These are phyloP conservation scores for Pleurotus sapidus DNA, from an alignment of 768 basidiomycete genomes.

Conservation along the genomic window DNA sequence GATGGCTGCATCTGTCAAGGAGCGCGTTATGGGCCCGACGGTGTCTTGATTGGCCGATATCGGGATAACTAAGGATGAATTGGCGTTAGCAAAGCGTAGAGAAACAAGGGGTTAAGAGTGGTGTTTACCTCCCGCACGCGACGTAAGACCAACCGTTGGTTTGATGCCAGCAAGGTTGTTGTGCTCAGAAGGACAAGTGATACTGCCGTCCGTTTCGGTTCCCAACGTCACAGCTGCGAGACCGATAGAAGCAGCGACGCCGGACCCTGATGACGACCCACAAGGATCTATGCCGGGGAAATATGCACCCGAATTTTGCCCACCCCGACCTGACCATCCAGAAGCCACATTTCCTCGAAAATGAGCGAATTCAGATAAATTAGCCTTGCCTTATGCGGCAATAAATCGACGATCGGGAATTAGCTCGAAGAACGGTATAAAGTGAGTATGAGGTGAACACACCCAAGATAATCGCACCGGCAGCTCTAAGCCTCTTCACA, in stretches of 20 bases:
- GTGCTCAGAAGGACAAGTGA: slow-evolving; percentile 46
- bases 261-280: slow-evolving; percentile 62
- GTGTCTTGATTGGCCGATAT: slow-evolving; percentile 58
- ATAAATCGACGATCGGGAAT: too few relatives aligned
- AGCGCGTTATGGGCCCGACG: slow-evolving; percentile 54
- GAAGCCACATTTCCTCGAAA: slow-evolving; percentile 44
- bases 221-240: slow-evolving; percentile 44
- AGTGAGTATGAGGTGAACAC: not conserved
- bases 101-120: not conserved
- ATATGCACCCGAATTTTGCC: slow-evolving; percentile 49
- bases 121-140: slow-evolving; percentile 51
- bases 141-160: slow-evolving; percentile 58
- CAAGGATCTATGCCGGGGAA: slow-evolving; percentile 51
- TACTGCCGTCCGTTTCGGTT: slow-evolving; percentile 53
- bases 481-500: slow-evolving; percentile 30
- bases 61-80: slow-evolving; percentile 41
- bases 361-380: slow-evolving; percentile 53
- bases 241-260: slow-evolving; percentile 49
- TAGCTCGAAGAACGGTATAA: too few relatives aligned
- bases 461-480: slow-evolving; percentile 8
- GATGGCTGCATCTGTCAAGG: slow-evolving; percentile 51
- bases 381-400: slow-evolving; percentile 40
- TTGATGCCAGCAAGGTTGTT: slow-evolving; percentile 62
- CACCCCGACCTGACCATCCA: slow-evolving; percentile 59
- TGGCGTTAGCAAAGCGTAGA: not conserved